Evolutionary conservation across 495 filamentous ascomycete genomes (phyloP).

Genomic region (Penicillium argentinense): DNA sequence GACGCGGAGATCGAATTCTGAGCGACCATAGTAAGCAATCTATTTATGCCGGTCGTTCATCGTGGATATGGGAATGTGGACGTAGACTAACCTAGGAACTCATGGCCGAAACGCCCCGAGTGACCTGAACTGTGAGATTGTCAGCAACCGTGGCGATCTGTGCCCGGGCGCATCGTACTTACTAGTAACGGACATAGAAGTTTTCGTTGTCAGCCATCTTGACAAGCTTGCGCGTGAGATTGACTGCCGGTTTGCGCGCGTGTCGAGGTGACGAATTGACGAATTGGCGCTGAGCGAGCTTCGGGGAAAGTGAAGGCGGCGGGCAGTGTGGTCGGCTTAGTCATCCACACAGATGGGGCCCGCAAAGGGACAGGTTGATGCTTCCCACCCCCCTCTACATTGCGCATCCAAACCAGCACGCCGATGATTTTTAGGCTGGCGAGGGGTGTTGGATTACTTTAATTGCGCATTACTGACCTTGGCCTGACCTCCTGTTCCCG

Average conservation of each 20-base stretch:
- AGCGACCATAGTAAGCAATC: slow-evolving; percentile 27
- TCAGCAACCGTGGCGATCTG: slow-evolving; percentile 52
- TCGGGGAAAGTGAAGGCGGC: slow-evolving; percentile 1
- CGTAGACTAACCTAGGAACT: slow-evolving; percentile 78
- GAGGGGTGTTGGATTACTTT: slow-evolving; percentile 43
- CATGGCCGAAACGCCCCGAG: slow-evolving; percentile 95
- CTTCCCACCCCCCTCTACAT: slow-evolving; percentile 26
- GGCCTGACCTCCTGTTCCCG: slow-evolving; percentile 17
- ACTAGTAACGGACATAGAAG: slow-evolving; percentile 99
- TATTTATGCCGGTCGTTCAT: slow-evolving; percentile 1
- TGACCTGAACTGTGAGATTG: slow-evolving; percentile 79
- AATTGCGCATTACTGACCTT: slow-evolving; percentile 28
- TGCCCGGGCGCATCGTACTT: slow-evolving; percentile 41
- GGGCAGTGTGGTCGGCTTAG: slow-evolving; percentile 40
- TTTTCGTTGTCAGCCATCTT: slow-evolving; percentile 66
- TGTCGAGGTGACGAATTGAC: no score
- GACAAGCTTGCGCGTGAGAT: no score
- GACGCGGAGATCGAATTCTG: slow-evolving; percentile 96
- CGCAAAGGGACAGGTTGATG: slow-evolving; percentile 48
- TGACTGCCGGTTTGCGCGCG: no score
- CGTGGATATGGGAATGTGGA: not conserved
- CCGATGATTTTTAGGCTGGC: slow-evolving; percentile 42
- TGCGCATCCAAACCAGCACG: slow-evolving; percentile 33
- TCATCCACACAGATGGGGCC: slow-evolving; percentile 52
- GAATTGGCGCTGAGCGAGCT: slow-evolving; percentile 11